Evolutionary conservation across 1,139 yeast species (phyloP), one percentile per base, ranked within the genome.

Genomic region (Pichia norvegensis): DNA sequence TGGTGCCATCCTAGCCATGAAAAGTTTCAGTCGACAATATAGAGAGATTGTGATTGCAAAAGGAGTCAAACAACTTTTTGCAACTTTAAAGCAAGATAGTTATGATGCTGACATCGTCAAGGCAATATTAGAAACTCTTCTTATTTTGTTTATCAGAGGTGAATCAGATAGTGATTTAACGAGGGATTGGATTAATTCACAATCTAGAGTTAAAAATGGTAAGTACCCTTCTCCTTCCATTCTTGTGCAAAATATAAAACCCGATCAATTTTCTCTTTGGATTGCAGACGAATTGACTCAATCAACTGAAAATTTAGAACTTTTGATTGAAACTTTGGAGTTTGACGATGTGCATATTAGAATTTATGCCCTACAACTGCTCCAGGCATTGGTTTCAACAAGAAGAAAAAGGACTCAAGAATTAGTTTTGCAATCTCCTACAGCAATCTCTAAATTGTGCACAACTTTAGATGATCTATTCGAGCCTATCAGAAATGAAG

Each of bases 201-300:
- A 82, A 59, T 79, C 86, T n/a, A 69, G 92, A 54, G 59, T 74
- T n/a, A 85, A 80, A 56, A 83, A 83, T 62, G 92, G 92, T 14
- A 83, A 83, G 58, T 84, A 84, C 54, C 90, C 94, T 0, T 83
- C 94, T 4, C 95, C 96, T 0, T 67, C 85, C 36, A 67, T 85
- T 23, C 65, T 81, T 66, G 77, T 75, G 38, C 74, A 76, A 37
- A 75, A 76, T 39, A 53, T 63, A 1, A 63, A 73, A 10, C 76
- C 78, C 16, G 97, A 92, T 59, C 95, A 87, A 58, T 85, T 94
- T 55, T 85, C 96, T 0, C 67, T 88, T 51, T 90, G 97, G 96
- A 84, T 94, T 37, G 88, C 97, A 0, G 98, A 94, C 65, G 97
- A 88, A 55, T 71, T 94, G 56, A 85, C 92, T 2, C 94, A 86